Evolutionary conservation across 1,139 yeast genomes (phyloP), one percentile per base, ranked within the genome.

Genomic region (Eremothecium cymbalariae): DNA sequence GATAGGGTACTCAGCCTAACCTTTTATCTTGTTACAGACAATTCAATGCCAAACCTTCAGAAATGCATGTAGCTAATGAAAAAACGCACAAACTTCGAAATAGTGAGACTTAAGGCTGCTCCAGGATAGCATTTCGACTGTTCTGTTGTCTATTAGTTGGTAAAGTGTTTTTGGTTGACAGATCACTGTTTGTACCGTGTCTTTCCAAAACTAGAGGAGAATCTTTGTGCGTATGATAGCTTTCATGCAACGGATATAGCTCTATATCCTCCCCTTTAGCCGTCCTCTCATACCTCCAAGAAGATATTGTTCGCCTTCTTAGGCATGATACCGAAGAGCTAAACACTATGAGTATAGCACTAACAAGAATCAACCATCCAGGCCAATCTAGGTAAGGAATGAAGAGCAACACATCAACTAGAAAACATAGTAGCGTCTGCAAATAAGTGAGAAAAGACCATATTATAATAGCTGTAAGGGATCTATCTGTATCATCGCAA

Each of bases 361-460:
- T 64, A 1, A 77, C 82, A 18, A 79, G 62, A 40, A 76, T 62
- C 18, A 77, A 61, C 90, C 88, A 79, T 11, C 78, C 74, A 8
- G 74, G 65, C 84, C 85, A 79, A 11, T 63, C 59, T 27, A 77
- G 63, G 44, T 72, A 63, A 2, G 85, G 83, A 38, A 69, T 65
- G 51, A 75, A 79, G 12, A 74, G 62, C 28, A 80, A 48, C 11
- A 78, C 63, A 14, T 69, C 70, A 18, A 76, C 67, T 16, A 79
- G 55, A 41, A 77, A 70, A 11, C 70, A 59, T 17, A 78, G 48
- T 3, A 76, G 57, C 2, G 79, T 61, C 13, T 71, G 56, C 19
- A 75, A 41, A 43, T 75, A 73, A 3, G 74, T 56, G 9, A 78
- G 49, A 16, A 73, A 37, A 1, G 67, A 45, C 31, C 49, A 34